Conservation (phyloP, 192 early-diverging fungal genomes). For the Coemansia sp. region DNA sequence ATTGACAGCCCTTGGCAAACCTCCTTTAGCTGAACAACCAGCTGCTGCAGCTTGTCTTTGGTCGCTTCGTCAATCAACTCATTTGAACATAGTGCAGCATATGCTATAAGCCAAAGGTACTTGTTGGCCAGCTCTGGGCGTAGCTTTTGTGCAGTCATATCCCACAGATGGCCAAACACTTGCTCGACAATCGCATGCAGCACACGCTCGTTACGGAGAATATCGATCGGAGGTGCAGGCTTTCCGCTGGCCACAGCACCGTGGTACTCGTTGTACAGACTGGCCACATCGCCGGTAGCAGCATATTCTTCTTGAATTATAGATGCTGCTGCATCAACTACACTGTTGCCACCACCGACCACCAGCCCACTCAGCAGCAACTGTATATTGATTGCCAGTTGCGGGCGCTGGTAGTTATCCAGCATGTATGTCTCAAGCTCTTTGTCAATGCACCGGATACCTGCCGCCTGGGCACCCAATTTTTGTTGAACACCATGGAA, state of each 20-base stretch:
- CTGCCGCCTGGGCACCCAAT: slow-evolving; percentile 22
- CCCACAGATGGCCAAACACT: slow-evolving; percentile 46
- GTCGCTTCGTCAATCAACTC: slow-evolving; percentile 6
- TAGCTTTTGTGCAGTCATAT: slow-evolving; percentile 5
- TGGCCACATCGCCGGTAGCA: slow-evolving; percentile 37
- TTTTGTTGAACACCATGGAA: slow-evolving; percentile 21
- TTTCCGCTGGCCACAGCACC: slow-evolving; percentile 4
- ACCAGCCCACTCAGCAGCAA: slow-evolving; percentile 30
- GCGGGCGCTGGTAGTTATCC: slow-evolving; percentile 35
- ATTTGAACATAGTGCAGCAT: slow-evolving; percentile 23
- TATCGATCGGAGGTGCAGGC: slow-evolving; percentile 7
- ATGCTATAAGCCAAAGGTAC: slow-evolving; percentile 50
- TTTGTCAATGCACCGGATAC: slow-evolving; percentile 31
- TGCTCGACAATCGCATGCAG: slow-evolving; percentile 41
- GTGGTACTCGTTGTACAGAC: slow-evolving; percentile 39
- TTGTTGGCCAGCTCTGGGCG: slow-evolving; percentile 30
- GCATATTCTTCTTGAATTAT: slow-evolving; percentile 48
- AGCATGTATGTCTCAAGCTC: slow-evolving; percentile 48
- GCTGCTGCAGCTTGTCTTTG: slow-evolving; percentile 19
- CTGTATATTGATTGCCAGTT: slow-evolving; percentile 40
- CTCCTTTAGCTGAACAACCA: slow-evolving; percentile 33
- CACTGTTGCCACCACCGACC: slow-evolving; percentile 31
- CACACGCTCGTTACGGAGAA: slow-evolving; percentile 35
- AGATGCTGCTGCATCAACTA: slow-evolving; percentile 32
- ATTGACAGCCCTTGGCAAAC: slow-evolving; percentile 25